Percentiles rank a stretch among this genome's conserved stretches.
Conservation (phyloP, 805 yeast genomes). For the Pichia scutulata region DNA sequence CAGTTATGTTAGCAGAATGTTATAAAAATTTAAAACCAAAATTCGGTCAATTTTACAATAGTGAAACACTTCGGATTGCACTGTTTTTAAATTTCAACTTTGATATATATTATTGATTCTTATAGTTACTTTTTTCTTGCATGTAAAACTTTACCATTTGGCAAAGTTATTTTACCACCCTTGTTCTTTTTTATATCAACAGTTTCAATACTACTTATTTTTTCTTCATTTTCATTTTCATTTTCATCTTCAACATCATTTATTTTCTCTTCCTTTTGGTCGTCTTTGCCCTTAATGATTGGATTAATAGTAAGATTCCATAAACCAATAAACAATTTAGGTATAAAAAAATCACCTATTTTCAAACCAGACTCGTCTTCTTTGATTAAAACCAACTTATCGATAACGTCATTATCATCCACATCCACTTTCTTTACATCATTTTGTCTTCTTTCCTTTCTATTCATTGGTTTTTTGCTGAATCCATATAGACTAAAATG, state of each 20-base stretch:
- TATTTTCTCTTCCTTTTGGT: neutral
- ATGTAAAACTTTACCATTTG: constrained; percentile 8
- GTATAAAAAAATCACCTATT: constrained; percentile 1
- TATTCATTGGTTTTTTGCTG: constrained; percentile 9
- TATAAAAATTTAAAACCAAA: neutral
- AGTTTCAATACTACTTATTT: neutral
- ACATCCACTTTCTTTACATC: neutral
- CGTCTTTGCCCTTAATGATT: neutral
- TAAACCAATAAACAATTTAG: neutral
- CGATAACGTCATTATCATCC: neutral
- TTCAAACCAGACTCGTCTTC: constrained; percentile 7
- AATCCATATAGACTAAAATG: constrained; percentile 12
- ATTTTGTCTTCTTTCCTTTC: constrained; percentile 12
- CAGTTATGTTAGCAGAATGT: neutral
- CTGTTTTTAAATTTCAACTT: neutral
- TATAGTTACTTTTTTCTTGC: constrained; percentile 6
- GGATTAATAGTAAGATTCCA: neutral
- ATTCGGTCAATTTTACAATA: neutral
- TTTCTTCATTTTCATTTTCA: constrained; percentile 19
- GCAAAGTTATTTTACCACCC: neutral
- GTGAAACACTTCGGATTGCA: neutral
- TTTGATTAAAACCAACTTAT: constrained; percentile 6
- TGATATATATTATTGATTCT: neutral
- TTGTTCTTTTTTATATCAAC: neutral
- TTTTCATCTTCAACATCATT: neutral